These are phyloP conservation scores for Neurospora sp. DNA, from an alignment of 2,329 filamentous ascomycete species.

Conservation along the genomic window DNA sequence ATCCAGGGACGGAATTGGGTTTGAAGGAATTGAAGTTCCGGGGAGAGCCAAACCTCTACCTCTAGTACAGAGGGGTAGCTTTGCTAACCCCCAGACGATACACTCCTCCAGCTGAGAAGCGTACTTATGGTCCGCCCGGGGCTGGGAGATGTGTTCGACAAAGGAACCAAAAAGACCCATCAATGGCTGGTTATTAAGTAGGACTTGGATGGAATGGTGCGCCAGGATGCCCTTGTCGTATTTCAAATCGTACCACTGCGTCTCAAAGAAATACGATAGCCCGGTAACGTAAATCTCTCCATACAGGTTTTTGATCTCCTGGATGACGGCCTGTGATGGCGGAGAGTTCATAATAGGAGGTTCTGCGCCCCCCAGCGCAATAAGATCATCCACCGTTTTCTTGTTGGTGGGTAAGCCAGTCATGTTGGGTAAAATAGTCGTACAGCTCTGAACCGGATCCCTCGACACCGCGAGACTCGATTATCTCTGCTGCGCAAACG, in stretches of 20 bases:
- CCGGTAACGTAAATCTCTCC: conserved; percentile 56
- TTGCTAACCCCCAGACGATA: conserved; percentile 50
- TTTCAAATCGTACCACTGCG: conserved; percentile 59
- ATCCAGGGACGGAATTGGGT: conserved; percentile 39
- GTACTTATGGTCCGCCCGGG: conserved; percentile 38
- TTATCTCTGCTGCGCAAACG: neutral
- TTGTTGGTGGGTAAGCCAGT: conserved; percentile 41
- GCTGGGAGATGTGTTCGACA: conserved; percentile 42
- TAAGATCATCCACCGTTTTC: conserved; percentile 65
- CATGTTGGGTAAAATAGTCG: too few relatives aligned
- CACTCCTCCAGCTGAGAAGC: conserved; percentile 46
- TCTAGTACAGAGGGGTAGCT: conserved; percentile 27
- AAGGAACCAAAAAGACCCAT: conserved; percentile 59
- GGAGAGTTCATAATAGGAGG: conserved; percentile 45
- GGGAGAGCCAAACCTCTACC: neutral
- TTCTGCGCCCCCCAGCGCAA: conserved; percentile 49
- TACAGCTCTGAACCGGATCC: too few relatives aligned
- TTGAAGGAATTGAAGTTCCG: conserved; percentile 23
- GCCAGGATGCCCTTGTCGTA: conserved; percentile 24
- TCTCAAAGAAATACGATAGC: conserved; percentile 34
- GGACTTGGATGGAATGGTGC: conserved; percentile 30
- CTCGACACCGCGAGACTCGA: neutral
- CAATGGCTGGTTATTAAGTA: conserved; percentile 44
- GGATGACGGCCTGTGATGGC: conserved; percentile 40
- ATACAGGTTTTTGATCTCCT: conserved; percentile 63